phyloP scores from a whole-genome alignment of 2,329 filamentous ascomycete species.

The Pestalotiopsis sp. region DNA sequence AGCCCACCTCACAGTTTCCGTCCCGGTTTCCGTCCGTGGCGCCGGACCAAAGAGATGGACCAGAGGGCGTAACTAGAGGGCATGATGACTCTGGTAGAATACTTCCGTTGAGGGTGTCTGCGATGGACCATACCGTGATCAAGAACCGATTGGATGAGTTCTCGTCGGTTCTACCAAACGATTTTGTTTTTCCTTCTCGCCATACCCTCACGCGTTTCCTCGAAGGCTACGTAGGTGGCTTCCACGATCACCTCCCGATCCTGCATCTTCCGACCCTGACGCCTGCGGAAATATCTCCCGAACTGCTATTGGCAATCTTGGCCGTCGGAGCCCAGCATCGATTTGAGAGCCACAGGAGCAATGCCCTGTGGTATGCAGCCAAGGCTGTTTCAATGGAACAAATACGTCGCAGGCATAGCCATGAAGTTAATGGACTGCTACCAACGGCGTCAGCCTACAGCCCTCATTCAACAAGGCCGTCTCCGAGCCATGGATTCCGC shows the following conservation, averaged over 20 bases:
- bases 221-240: constrained; percentile 71
- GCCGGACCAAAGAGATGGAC: constrained; percentile 52
- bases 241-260: constrained; percentile 61
- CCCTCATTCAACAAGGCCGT: constrained; percentile 62
- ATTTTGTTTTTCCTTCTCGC: constrained; percentile 71
- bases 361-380: constrained; percentile 64
- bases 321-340: constrained; percentile 71
- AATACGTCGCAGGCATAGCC: constrained; percentile 59
- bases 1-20: constrained; percentile 55
- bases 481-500: constrained; percentile 58
- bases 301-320: constrained; percentile 68
- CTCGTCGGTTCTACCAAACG: constrained; percentile 59
- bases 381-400: constrained; percentile 62
- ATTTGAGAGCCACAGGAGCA: constrained; percentile 61
- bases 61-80: constrained; percentile 37
- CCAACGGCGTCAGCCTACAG: constrained; percentile 62
- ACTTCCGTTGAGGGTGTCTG: constrained; percentile 51
- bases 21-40: constrained; percentile 58
- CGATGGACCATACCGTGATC: constrained; percentile 57
- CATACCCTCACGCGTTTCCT: constrained; percentile 71
- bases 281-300: constrained; percentile 66
- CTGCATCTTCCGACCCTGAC: constrained; percentile 70
- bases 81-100: constrained; percentile 45
- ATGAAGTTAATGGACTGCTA: constrained; percentile 58
- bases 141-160: constrained; percentile 65